A percentile compares a stretch with the other conserved stretches of the same genome.
Conservation (phyloP, 164 flowering plant species). For the Tinospora cordifolia region DNA sequence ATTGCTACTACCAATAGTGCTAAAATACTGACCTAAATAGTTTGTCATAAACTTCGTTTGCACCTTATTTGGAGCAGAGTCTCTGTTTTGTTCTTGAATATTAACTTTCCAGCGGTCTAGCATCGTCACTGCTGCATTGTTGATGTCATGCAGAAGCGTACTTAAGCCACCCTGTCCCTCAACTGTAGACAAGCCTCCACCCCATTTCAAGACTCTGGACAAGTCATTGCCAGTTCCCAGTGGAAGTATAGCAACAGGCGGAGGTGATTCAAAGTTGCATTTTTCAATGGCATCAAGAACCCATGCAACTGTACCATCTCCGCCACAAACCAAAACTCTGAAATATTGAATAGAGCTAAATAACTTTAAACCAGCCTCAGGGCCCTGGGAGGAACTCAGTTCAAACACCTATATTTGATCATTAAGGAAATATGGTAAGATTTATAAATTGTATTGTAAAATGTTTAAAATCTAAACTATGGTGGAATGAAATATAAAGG, state of each 20-base stretch:
- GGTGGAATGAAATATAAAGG: constrained; percentile 1
- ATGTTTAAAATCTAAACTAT: not conserved
- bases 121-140: constrained; percentile 66
- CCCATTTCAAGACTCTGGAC: constrained; percentile 71
- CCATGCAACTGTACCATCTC: constrained; percentile 88
- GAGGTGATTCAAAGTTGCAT: constrained; percentile 71
- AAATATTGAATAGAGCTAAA: constrained; percentile 47
- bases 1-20: not conserved
- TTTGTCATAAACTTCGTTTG: constrained; percentile 65
- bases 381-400: constrained; percentile 51
- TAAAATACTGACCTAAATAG: constrained; percentile 43
- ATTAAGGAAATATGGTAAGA: constrained; percentile 3
- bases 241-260: constrained; percentile 76
- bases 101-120: constrained; percentile 68
- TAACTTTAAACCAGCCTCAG: constrained; percentile 57
- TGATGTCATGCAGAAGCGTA: constrained; percentile 48
- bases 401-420: constrained; percentile 51
- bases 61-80: constrained; percentile 19
- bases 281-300: constrained; percentile 73
- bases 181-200: constrained; percentile 53
- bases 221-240: constrained; percentile 80
- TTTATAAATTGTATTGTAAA: not conserved
- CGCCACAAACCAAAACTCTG: constrained; percentile 77
- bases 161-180: constrained; percentile 57
- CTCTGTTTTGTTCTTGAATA: constrained; percentile 36